These are phyloP conservation scores for Puccinia brachypodii DNA, from an alignment of 1,284 basidiomycete genomes.

Conservation along the genomic window DNA sequence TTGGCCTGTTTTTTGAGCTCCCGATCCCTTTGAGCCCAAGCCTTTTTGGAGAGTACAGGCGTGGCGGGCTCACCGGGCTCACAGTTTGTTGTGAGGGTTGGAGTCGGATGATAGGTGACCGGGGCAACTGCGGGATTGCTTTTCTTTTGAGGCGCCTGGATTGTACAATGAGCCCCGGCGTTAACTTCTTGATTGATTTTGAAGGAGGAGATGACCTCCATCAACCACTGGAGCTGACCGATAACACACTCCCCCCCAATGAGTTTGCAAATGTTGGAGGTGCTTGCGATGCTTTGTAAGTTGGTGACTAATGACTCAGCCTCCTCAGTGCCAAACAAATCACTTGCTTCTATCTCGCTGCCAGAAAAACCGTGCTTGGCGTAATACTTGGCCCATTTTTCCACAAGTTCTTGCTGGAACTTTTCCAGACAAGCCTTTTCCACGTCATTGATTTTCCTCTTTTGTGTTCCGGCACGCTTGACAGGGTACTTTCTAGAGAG, in stretches of 20 bases:
- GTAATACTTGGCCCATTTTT: neutral
- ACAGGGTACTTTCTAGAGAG: neutral
- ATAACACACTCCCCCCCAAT: neutral
- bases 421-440: neutral
- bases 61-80: too few relatives aligned
- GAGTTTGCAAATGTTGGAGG: neutral
- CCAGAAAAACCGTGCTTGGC: too few relatives aligned
- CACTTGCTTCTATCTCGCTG: neutral
- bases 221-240: neutral
- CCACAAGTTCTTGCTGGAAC: neutral
- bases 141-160: neutral
- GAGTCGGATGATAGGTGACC: neutral
- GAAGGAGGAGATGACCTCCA: neutral
- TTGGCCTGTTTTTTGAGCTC: neutral
- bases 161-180: neutral
- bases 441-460: neutral
- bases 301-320: neutral
- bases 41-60: neutral
- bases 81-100: neutral
- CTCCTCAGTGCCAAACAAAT: neutral
- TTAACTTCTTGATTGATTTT: neutral
- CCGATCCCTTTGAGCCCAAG: neutral
- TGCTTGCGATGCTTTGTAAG: neutral
- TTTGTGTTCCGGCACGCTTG: neutral
- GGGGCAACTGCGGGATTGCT: neutral